A percentile compares a stretch with the other conserved stretches of the same genome.
Evolutionary conservation across 352 stramenopile species (phyloP).

Genomic region (Phytophthora rubi): DNA sequence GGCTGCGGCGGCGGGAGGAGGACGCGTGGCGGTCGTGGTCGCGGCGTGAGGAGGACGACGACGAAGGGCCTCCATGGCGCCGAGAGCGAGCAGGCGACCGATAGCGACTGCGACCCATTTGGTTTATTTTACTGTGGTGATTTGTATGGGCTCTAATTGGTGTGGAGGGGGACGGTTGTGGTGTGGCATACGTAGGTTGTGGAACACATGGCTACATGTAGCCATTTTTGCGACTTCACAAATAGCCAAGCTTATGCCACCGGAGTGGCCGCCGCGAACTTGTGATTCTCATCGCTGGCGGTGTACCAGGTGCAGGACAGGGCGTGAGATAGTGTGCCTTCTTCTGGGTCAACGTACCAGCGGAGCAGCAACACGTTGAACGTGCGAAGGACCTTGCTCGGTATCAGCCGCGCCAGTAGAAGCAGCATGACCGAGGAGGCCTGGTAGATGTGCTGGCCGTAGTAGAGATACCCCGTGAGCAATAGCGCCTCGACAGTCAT

Average conservation of each 20-base stretch:
- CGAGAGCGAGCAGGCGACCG: constrained; percentile 30
- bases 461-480: constrained; percentile 25
- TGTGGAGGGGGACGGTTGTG: not conserved
- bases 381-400: constrained; percentile 17
- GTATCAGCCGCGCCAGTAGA: constrained; percentile 18
- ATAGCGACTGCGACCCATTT: constrained; percentile 23
- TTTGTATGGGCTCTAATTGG: not conserved
- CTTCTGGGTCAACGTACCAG: constrained; percentile 10
- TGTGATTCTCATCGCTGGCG: constrained; percentile 14
- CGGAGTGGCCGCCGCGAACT: constrained; percentile 6
- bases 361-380: constrained; percentile 34
- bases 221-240: not conserved
- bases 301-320: constrained; percentile 16
- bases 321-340: constrained; percentile 3
- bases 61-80: constrained; percentile 8
- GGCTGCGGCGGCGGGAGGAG: constrained; percentile 31
- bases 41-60: constrained; percentile 25
- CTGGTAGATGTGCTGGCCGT: constrained; percentile 26
- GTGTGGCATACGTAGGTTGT: not conserved
- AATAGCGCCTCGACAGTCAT: constrained; percentile 24
- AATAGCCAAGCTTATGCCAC: not conserved
- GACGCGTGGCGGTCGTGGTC: constrained; percentile 6
- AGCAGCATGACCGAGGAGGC: constrained; percentile 21
- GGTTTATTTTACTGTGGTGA: not conserved
- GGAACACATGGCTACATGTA: not conserved